A percentile compares a stretch with the other conserved stretches of the same genome.
These are phyloP conservation scores for Acacia crassicarpa DNA, from an alignment of 306 rosid genomes.

Conservation along the genomic window DNA sequence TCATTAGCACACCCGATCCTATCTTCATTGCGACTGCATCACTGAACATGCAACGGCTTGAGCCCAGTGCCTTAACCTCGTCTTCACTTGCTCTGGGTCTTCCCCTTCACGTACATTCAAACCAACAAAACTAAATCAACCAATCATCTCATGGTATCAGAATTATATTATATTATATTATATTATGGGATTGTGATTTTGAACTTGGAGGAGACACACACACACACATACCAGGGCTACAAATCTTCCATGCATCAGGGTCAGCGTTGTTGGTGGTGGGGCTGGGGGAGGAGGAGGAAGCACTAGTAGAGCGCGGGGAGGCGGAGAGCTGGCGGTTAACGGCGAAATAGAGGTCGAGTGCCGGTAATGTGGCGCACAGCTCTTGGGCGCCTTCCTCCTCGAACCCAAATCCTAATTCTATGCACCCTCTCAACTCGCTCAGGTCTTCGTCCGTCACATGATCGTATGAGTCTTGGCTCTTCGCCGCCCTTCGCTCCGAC, in stretches of 20 bases:
- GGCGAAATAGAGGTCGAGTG: conserved; percentile 93
- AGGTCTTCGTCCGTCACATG: conserved; percentile 75
- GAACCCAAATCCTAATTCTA: conserved; percentile 93
- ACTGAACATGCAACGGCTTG: conserved; percentile 98
- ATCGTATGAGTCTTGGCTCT: conserved; percentile 32
- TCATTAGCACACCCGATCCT: neutral
- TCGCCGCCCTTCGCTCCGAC: conserved; percentile 42
- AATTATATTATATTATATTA: no score
- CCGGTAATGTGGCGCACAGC: conserved; percentile 76
- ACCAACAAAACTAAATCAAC: neutral
- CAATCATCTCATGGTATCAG: no score
- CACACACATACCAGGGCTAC: conserved; percentile 65
- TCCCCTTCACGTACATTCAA: conserved; percentile 45
- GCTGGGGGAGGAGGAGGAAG: conserved; percentile 48
- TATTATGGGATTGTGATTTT: no score
- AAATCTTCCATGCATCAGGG: conserved; percentile 77
- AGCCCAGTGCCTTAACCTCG: conserved; percentile 94
- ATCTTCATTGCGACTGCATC: conserved; percentile 57
- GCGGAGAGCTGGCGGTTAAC: conserved; percentile 68
- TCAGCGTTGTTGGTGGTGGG: conserved; percentile 48
- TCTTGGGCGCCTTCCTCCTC: conserved; percentile 84
- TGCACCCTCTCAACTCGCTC: conserved; percentile 78
- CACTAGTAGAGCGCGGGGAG: conserved; percentile 45
- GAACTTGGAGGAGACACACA: no score
- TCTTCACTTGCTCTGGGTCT: conserved; percentile 77